Conservation (phyloP, 768 basidiomycete genomes). For the Mycena indigotica region DNA sequence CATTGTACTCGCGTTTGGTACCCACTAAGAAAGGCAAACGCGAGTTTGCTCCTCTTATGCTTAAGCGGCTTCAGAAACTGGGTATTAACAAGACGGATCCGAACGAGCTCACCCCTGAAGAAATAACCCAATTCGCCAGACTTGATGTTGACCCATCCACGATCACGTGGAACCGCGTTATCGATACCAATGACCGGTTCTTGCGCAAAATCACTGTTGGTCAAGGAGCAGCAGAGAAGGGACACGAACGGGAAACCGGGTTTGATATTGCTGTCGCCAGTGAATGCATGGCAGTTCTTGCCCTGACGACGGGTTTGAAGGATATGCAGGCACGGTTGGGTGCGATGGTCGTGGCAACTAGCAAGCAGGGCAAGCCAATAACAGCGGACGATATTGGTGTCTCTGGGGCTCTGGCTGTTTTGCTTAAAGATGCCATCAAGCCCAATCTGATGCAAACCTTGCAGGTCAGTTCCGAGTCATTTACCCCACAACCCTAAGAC, state of each 20-base stretch:
- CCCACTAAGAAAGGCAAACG: conserved; percentile 93
- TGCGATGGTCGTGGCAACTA: conserved; percentile 95
- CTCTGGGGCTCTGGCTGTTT: conserved; percentile 91
- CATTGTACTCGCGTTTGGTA: conserved; percentile 87
- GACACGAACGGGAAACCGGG: conserved; percentile 84
- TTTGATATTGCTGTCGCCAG: conserved; percentile 98
- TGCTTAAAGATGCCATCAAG: conserved; percentile 99
- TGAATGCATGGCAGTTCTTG: conserved; percentile 98
- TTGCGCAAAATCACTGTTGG: conserved; percentile 92
- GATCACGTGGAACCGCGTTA: conserved; percentile 96
- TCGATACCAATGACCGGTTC: conserved; percentile 97
- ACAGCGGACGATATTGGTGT: conserved; percentile 97
- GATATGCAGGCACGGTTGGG: conserved; percentile 95
- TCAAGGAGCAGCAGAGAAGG: conserved; percentile 87
- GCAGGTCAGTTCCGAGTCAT: conserved; percentile 48
- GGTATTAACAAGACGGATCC: conserved; percentile 95
- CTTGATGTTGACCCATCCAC: conserved; percentile 89
- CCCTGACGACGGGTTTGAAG: conserved; percentile 80
- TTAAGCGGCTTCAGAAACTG: conserved; percentile 92
- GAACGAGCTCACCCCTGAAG: conserved; percentile 88
- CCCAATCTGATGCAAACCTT: conserved; percentile 99
- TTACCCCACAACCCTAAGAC: conserved; percentile 1
- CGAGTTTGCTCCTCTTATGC: conserved; percentile 93
- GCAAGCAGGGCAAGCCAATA: conserved; percentile 86
- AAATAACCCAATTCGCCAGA: conserved; percentile 86